Percentiles rank a stretch among this genome's conserved stretches.
Evolutionary conservation across 208 protist genomes (phyloP).

Genomic region (Leishmania martiniquensis): DNA sequence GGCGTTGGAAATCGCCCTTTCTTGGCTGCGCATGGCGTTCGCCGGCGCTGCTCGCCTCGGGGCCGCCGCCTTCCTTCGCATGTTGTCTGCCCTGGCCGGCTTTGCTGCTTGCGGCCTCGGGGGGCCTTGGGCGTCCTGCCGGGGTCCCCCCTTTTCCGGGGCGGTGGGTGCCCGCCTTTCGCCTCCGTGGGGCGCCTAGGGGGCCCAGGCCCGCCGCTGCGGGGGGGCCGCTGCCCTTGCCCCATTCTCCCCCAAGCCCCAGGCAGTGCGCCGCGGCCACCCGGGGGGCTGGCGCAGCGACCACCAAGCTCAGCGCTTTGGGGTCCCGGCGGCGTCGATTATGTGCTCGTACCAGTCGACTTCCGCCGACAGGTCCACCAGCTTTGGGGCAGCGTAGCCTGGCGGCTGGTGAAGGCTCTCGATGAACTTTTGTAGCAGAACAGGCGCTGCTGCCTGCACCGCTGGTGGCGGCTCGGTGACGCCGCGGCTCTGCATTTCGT

Average conservation of each 20-base stretch:
- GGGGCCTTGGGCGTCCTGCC: too few relatives aligned
- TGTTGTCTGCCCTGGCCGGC: too few relatives aligned
- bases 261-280: too few relatives aligned
- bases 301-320: neutral
- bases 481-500: conserved; percentile 39
- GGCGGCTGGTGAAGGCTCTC: conserved; percentile 40
- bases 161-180: too few relatives aligned
- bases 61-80: neutral
- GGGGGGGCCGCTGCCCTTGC: too few relatives aligned
- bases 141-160: too few relatives aligned
- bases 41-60: neutral
- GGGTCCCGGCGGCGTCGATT: conserved; percentile 3
- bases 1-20: neutral
- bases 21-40: neutral
- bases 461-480: neutral
- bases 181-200: too few relatives aligned
- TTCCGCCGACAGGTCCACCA: conserved; percentile 38
- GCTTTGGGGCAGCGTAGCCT: conserved; percentile 12
- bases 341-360: conserved; percentile 39
- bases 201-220: too few relatives aligned
- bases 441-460: conserved; percentile 8
- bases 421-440: conserved; percentile 40
- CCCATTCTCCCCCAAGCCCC: too few relatives aligned
- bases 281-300: too few relatives aligned
- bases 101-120: too few relatives aligned